These are phyloP conservation scores for Blakeslea trispora DNA, from an alignment of 371 early-diverging fungal genomes.

Conservation along the genomic window DNA sequence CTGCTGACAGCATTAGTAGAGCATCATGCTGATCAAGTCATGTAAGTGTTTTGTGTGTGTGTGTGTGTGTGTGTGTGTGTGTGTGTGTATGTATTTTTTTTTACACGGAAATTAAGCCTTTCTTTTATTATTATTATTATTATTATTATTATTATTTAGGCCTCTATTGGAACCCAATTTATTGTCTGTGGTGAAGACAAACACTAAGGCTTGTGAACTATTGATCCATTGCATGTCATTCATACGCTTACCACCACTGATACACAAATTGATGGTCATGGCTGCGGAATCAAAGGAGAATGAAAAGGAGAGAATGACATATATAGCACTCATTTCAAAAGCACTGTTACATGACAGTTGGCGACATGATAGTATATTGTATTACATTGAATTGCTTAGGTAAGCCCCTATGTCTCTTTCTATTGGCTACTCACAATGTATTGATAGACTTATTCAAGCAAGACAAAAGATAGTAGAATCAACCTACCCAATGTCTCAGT, in stretches of 20 bases:
- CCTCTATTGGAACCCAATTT: constrained; percentile 5
- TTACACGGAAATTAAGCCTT: no score
- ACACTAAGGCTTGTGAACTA: constrained; percentile 15
- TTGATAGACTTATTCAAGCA: no score
- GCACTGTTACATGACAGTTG: constrained; percentile 11
- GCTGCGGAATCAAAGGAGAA: neutral
- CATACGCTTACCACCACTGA: constrained; percentile 4
- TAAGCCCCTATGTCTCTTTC: neutral
- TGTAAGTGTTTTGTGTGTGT: constrained; percentile 3
- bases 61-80: no score
- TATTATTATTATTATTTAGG: no score
- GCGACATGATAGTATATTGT: constrained; percentile 8
- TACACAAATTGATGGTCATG: constrained; percentile 9
- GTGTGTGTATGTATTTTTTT: no score
- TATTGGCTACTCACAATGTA: no score
- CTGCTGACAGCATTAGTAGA: neutral
- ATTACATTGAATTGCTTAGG: constrained; percentile 12
- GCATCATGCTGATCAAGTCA: neutral
- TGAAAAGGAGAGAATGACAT: constrained; percentile 12
- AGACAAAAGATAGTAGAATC: no score
- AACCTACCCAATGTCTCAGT: neutral
- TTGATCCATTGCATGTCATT: constrained; percentile 17
- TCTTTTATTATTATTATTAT: no score
- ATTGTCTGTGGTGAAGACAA: constrained; percentile 3
- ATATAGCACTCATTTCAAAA: constrained; percentile 18